Conservation (phyloP, 1,139 yeast species). For the Scheffersomyces stambukii region DNA sequence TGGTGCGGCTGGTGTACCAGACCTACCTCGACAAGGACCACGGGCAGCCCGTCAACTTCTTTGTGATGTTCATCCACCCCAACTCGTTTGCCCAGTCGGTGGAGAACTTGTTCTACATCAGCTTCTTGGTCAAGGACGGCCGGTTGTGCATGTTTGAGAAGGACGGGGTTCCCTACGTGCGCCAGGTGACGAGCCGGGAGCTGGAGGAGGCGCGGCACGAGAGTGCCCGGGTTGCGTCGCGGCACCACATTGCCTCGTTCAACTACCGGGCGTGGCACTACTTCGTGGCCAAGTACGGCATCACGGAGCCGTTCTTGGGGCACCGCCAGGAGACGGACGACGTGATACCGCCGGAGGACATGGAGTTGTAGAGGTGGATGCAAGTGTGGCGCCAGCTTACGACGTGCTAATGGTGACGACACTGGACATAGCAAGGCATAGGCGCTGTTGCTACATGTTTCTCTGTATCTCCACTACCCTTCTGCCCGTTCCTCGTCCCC, state of each 20-base stretch:
- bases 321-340: constrained; percentile 36
- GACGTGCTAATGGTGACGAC: no score
- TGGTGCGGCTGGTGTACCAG: constrained; percentile 50
- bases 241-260: constrained; percentile 59
- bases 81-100: constrained; percentile 71
- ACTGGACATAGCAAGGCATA: no score
- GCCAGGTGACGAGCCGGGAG: constrained; percentile 15
- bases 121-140: constrained; percentile 77
- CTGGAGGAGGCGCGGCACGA: constrained; percentile 8
- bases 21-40: constrained; percentile 25
- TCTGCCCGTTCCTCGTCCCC: no score
- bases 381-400: no score
- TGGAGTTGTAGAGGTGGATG: no score
- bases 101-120: constrained; percentile 77
- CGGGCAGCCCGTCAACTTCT: constrained; percentile 49
- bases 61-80: constrained; percentile 70
- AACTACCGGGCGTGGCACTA: constrained; percentile 62
- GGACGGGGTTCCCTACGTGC: constrained; percentile 37
- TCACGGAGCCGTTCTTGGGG: constrained; percentile 52
- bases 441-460: no score
- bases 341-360: constrained; percentile 19
- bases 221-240: constrained; percentile 16
- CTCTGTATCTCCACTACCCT: no score
- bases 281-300: constrained; percentile 46
- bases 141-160: constrained; percentile 48